Base-by-base conservation (phyloP, 2,329 filamentous ascomycete species). In the Blumeriella jaapii region DNA sequence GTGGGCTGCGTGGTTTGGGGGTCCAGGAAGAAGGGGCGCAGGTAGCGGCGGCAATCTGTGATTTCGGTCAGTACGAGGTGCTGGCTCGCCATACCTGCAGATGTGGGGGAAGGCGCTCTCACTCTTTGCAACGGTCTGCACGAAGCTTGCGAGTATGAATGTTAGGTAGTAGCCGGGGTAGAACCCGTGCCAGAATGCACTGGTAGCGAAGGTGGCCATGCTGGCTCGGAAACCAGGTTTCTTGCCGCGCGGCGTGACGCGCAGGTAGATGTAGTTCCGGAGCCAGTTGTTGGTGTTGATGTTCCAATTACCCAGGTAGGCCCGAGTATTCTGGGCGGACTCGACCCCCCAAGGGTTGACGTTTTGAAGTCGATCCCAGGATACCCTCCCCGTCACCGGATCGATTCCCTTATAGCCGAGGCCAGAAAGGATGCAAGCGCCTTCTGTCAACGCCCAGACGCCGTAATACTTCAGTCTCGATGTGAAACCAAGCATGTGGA, bases 211-310 rank as follows among this genome's bases (percentile, higher is more conserved):
- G 0, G 91, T 98, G 20, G 86, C 85, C 64, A 98, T 64, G 52
- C 82, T 96, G 32, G 91, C 91, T 40, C 87, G 72, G 64, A 98
- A 98, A 1, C 91, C 91, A 7, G 91, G 91, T 59, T 96, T 98
- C 67, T 86, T 91, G 35, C 91, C 91, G 49, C 82, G 82, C 0
- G 91, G 91, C 0, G 91, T 98, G 3, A 98, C 91, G 15, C 91
- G 78, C 30, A 98, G 69, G 55, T 96, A 98, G 49, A 98, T 70
- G 55, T 95, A 98, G 59, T 96, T 94, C 29, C 87, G 75, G 42
- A 98, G 65, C 91, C 91, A 98, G 52, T 84, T 76, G 58, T 95
- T 98, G 9, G 91, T 98, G 60, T 96, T 96, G 64, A 95, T 94
- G 59, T 98, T 98, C 91, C 91, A 98, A 52, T 76, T 82, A 31